Evolutionary conservation across 805 yeast genomes (phyloP), one percentile per base, ranked within the genome.

Genomic region (Metschnikowia aberdeeniae): DNA sequence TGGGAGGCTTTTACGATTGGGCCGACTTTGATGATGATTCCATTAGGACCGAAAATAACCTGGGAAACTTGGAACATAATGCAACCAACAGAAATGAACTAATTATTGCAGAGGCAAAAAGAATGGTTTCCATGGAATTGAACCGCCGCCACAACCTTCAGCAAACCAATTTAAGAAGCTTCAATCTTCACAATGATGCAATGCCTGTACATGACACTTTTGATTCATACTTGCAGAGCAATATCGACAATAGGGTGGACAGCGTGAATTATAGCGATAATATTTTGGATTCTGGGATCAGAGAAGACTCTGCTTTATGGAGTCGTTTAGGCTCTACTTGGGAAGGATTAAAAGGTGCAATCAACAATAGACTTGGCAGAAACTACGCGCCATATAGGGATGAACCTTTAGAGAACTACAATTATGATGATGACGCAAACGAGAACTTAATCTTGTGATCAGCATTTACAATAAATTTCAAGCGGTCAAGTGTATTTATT

Each of bases 41-140:
- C 8, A 56, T 53, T 9, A 17, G 40, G 13, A 11, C 32, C 5
- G 44, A 38, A 10, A 37, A 31, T 26, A 45, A 29, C n/a, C 27
- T 42, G 3, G 29, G 36, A 14, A 57, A 50, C 20, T 37, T 45
- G 20, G 62, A 60, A 24, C 55, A 45, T 13, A 36, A 45, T 30
- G 51, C 47, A 11, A 53, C 45, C 47, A 67, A 62, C 39, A 51
- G 73, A 29, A 55, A 57, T 28, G 75, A 70, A 36, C 48, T 70
- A 40, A 50, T 69, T 3, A 68, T 71, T 34, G 72, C 62, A 3
- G 76, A 71, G 52, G 75, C 73, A 10, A 71, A 68, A 46, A 46
- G 75, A n/a, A 66, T 68, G 3, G 59, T 70, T 5, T 55, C 63
- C 34, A 51, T 72, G 51, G 75, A 71, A 49, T 38, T 56, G 13